Base-by-base conservation (phyloP, 805 yeast genomes). In the Wickerhamomyces mucosus region DNA sequence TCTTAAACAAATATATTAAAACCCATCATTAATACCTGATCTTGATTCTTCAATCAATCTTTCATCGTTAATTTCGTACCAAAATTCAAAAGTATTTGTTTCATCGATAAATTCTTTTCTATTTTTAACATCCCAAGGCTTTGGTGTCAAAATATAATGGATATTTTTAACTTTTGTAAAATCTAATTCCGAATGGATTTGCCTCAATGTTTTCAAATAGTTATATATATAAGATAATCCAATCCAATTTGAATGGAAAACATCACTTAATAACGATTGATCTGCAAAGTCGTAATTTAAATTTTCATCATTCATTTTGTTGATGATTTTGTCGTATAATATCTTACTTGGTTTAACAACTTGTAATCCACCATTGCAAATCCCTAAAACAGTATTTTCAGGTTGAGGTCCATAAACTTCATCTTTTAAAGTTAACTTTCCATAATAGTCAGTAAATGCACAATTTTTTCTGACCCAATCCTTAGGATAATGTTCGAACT, bases 341-440 rank as follows among this genome's bases (percentile, higher is more conserved):
- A 43, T 52, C 15, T 40, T 19, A 21, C 46, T 40, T 2, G 80
- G 80, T 30, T 52, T 45, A 12, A 74, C 69, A 13, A 73, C 60
- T 37, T 67, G 65, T 17, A 73, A 53, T 1, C 80, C 80, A n/a
- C 78, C 75, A 42, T 73, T 73, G 50, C 78, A 70, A 34, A 67
- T 61, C 26, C 63, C 59, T 18, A 72, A 55, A 6, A 74, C 70
- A 5, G 52, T 33, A 9, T 41, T 37, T 6, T 61, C 43, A 10
- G 59, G 50, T 7, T 29, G 29, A 0, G 78, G 76, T 0, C 74
- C 75, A 18, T 45, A 35, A 14, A 48, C 40, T 17, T 50, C 48
- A 18, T 34, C 27, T 18, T 34, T 24, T 1, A 45, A 43, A 15
- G 37, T 42, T 3, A 41, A 32, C 26, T 56, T 54, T 2, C 28